A percentile compares a stretch with the other conserved stretches of the same genome.
Evolutionary conservation across 768 basidiomycete species (phyloP).

Genomic region (Daedaleopsis nitida): DNA sequence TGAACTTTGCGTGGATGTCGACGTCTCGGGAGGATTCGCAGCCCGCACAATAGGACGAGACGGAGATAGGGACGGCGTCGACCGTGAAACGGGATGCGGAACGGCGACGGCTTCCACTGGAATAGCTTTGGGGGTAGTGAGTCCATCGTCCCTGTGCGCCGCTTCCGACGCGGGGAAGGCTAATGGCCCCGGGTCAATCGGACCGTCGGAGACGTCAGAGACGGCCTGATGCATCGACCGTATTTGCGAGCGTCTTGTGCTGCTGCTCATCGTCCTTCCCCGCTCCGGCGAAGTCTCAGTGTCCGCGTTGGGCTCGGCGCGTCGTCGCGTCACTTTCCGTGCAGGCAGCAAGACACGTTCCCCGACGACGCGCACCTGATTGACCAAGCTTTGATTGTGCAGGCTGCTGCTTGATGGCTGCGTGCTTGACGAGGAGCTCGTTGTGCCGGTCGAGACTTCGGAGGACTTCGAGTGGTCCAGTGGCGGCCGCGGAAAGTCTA

Average conservation of each 20-base stretch:
- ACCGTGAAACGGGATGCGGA: no score
- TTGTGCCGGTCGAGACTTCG: background rate
- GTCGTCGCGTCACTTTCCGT: background rate
- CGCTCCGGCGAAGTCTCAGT: background rate
- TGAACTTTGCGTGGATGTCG: no score
- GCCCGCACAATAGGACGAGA: no score
- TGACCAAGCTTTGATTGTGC: background rate
- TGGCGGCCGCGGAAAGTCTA: background rate
- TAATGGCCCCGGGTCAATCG: background rate
- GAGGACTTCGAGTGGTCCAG: background rate
- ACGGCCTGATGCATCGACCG: background rate
- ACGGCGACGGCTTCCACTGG: no score
- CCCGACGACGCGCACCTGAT: background rate
- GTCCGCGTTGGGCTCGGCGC: background rate
- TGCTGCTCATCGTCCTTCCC: background rate
- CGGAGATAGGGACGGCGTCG: no score
- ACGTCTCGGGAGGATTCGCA: no score
- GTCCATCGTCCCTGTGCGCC: background rate
- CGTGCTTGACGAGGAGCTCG: background rate
- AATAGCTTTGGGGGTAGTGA: no score
- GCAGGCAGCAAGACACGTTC: background rate
- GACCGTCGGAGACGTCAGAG: background rate
- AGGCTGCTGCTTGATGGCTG: background rate
- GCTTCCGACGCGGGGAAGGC: background rate
- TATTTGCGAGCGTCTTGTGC: background rate